These are phyloP conservation scores for Camellia granthamiana DNA, from an alignment of 148 eudicot genomes.

Conservation along the genomic window DNA sequence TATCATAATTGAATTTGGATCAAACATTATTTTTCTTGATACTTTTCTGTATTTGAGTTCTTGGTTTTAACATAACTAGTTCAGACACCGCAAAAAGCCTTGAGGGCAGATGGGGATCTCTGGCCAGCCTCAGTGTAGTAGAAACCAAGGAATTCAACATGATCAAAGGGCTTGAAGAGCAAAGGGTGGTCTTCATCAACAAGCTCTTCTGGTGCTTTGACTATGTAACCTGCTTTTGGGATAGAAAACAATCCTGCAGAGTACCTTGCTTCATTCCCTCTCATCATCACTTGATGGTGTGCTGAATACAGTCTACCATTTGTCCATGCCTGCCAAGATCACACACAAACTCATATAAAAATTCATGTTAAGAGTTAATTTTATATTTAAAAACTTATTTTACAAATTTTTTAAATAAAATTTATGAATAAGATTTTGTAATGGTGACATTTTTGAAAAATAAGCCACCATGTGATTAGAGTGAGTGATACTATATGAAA, in stretches of 20 bases:
- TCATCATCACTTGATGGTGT: slow-evolving; percentile 46
- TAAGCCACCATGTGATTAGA: too few species aligned
- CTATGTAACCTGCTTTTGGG: slow-evolving; percentile 37
- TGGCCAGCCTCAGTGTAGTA: slow-evolving; percentile 33
- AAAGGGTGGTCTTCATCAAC: slow-evolving; percentile 49
- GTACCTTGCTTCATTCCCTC: slow-evolving; percentile 37
- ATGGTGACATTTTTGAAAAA: too few species aligned
- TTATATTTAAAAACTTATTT: too few species aligned
- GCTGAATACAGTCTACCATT: slow-evolving; percentile 43
- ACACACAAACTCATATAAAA: background rate
- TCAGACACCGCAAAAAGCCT: slow-evolving; percentile 45
- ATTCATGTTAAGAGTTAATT: too few species aligned
- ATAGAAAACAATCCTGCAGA: slow-evolving; percentile 40
- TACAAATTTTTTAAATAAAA: too few species aligned
- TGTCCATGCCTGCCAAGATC: slow-evolving; percentile 40
- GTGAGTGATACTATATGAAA: too few species aligned
- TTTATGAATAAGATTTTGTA: too few species aligned
- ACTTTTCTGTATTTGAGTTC: too few species aligned
- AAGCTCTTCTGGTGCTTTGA: slow-evolving; percentile 41
- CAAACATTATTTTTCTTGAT: too few species aligned
- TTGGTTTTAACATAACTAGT: too few species aligned
- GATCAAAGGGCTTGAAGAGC: slow-evolving; percentile 49
- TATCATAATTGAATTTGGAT: background rate
- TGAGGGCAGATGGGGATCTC: slow-evolving; percentile 24
- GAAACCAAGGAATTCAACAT: slow-evolving; percentile 34